Evolutionary conservation across 2,329 filamentous ascomycete species (phyloP).

Genomic region (Cordyceps tenuipes): DNA sequence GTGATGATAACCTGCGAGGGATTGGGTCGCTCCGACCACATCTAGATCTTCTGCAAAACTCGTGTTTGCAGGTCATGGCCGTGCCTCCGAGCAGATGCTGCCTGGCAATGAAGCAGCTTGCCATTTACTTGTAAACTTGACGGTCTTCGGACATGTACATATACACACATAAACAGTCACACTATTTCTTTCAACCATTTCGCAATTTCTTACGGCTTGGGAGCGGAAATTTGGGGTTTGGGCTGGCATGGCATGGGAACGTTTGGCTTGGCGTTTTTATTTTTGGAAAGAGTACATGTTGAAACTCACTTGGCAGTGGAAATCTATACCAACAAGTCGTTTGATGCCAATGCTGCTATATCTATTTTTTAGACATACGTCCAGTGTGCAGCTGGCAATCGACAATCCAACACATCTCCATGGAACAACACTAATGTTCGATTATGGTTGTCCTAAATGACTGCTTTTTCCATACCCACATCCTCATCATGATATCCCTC

Average conservation of each 20-base stretch:
- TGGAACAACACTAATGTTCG: not conserved
- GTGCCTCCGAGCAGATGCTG: not conserved
- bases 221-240: not conserved
- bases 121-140: not conserved
- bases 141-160: not conserved
- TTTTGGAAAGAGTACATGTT: not conserved
- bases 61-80: not conserved
- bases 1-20: not conserved
- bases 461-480: not conserved
- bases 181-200: not conserved
- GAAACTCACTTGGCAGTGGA: not conserved
- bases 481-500: too few species aligned
- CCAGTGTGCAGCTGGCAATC: not conserved
- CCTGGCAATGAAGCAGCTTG: not conserved
- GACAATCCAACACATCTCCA: not conserved
- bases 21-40: not conserved
- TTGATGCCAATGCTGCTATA: not conserved
- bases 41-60: not conserved
- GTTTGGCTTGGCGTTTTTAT: conserved; percentile 1
- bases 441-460: not conserved
- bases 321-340: not conserved
- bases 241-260: not conserved
- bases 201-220: not conserved
- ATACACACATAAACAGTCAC: not conserved
- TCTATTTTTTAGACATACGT: not conserved